Conservation (phyloP, 495 filamentous ascomycete species). For the Chaetomidium leptoderma region DNA sequence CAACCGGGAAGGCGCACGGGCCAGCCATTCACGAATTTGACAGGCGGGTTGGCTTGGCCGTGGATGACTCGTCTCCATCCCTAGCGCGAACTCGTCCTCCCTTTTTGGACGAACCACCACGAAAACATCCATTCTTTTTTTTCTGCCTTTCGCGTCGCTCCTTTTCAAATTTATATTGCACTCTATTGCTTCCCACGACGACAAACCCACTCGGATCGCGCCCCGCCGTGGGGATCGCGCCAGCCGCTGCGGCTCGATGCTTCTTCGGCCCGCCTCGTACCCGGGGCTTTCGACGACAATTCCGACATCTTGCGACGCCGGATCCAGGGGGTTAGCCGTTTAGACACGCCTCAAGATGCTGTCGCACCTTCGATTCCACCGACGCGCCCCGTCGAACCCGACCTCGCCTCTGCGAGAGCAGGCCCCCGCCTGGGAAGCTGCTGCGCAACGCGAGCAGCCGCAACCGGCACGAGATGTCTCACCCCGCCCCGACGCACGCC, state of each 20-base stretch:
- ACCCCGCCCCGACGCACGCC: conserved; percentile 38
- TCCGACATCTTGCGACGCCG: neutral
- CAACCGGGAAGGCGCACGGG: too few species aligned
- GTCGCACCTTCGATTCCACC: conserved; percentile 52
- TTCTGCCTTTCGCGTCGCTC: too few species aligned
- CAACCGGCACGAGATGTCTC: conserved; percentile 37
- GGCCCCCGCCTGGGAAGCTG: conserved; percentile 34
- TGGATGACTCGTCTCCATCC: too few species aligned
- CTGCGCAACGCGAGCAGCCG: conserved; percentile 36
- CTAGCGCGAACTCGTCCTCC: too few species aligned
- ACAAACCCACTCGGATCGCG: neutral
- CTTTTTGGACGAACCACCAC: too few species aligned
- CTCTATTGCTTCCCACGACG: neutral
- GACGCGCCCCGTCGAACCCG: conserved; percentile 51
- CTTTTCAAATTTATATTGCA: neutral
- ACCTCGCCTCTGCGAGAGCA: conserved; percentile 47
- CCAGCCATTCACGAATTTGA: too few species aligned
- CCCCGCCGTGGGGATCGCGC: conserved; percentile 1
- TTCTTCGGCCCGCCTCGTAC: neutral
- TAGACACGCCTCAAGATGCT: conserved; percentile 38
- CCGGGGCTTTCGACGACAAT: neutral
- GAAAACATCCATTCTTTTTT: too few species aligned
- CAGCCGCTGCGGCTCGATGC: conserved; percentile 3
- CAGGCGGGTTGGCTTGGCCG: too few species aligned
- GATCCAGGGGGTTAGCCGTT: neutral